phyloP scores from a whole-genome alignment of 805 yeast species.

The Yamadazyma scolyti region DNA sequence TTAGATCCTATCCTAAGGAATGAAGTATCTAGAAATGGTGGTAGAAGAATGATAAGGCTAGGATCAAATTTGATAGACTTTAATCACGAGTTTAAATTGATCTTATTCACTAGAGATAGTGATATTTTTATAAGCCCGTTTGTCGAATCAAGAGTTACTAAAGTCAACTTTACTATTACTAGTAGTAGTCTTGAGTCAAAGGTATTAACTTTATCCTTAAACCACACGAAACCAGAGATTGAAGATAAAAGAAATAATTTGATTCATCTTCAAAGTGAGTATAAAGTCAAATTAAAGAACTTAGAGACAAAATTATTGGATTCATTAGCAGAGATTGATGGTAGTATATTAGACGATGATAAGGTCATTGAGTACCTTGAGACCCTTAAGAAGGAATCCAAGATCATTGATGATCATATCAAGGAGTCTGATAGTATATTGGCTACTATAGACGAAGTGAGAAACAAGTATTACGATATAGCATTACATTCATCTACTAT shows the following conservation, averaged over 20 bases:
- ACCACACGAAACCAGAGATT: constrained; percentile 60
- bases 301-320: constrained; percentile 60
- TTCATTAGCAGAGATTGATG: constrained; percentile 53
- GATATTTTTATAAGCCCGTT: constrained; percentile 45
- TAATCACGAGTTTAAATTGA: constrained; percentile 59
- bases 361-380: constrained; percentile 59
- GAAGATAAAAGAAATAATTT: constrained; percentile 55
- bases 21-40: constrained; percentile 66
- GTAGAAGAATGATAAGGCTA: constrained; percentile 57
- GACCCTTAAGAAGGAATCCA: constrained; percentile 59
- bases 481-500: constrained; percentile 54
- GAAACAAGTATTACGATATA: constrained; percentile 47
- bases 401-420: constrained; percentile 49
- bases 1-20: constrained; percentile 57
- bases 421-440: constrained; percentile 53
- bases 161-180: constrained; percentile 73
- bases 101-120: constrained; percentile 59
- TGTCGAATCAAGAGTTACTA: constrained; percentile 57
- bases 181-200: constrained; percentile 61
- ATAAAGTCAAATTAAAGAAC: constrained; percentile 46
- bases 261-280: constrained; percentile 55
- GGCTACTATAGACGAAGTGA: constrained; percentile 46
- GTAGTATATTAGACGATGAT: constrained; percentile 67
- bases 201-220: constrained; percentile 54
- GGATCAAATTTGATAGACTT: constrained; percentile 66